Evolutionary conservation across 2,329 filamentous ascomycete species (phyloP), one percentile per base, ranked within the genome.

Genomic region (Colletotrichum melonis): DNA sequence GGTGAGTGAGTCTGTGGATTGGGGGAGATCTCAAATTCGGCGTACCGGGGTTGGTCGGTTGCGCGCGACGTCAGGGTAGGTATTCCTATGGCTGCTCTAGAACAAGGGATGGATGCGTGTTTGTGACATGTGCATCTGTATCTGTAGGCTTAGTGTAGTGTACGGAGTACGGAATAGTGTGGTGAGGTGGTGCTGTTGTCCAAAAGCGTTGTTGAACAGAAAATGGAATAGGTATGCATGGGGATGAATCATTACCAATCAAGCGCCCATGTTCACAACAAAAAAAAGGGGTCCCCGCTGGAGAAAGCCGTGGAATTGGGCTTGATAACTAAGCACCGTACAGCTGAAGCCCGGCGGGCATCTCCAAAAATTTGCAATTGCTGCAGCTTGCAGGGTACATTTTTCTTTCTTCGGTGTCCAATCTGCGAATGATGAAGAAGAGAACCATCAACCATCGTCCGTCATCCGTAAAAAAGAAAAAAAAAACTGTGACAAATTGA

Each of bases 161-260:
- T 30, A 30, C 28, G 28, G 30, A 9, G 30, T 32, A 32, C 30
- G 30, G 30, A 32, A 11, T 32, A 32, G 30, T 8, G 35, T 24
- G 7, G 19, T 30, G 19, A 14, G 30, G 24, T 12, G 11, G 22
- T 35, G 9, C 6, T n/a, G 60, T 7, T 63, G 8, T 54, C 12
- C 42, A 54, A 54, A 38, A 26, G 42, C 38, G 11, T 38, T 57
- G 57, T 60, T 32, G 52, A 5, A 55, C 52, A 14, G 22, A 14
- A 32, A 24, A 52, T 63, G 30, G 52, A 30, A 12, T 35, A 0
- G 28, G 28, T 28, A 63, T 67, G 70, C 70, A 71, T n/a, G 42
- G 59, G 55, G 59, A 72, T 74, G 55, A 74, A 55, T 72, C 72
- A 74, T 74, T 64, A 30, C 63, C 64, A 70, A 73, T 65, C 62